Percentiles rank a stretch among this genome's conserved stretches.
Conservation (phyloP, 2,329 filamentous ascomycete genomes). For the Apiospora phragmitis region DNA sequence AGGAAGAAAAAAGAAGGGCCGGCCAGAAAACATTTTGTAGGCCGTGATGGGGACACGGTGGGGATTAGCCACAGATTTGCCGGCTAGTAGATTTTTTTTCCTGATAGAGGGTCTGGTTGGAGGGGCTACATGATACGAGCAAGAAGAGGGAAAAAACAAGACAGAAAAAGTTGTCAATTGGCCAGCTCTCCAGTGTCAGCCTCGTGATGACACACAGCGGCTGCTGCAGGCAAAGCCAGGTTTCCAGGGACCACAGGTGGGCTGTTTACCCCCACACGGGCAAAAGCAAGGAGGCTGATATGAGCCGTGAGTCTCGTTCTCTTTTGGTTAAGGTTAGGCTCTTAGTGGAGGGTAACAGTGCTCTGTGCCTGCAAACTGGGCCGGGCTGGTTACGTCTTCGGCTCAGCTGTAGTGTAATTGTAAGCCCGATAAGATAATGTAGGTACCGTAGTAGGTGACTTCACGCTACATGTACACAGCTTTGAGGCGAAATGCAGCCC, state of each 20-base stretch:
- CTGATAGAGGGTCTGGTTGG: not conserved
- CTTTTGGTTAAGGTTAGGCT: not conserved
- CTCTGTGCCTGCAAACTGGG: not conserved
- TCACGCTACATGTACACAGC: not conserved
- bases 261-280: not conserved
- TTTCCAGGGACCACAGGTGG: constrained; percentile 5
- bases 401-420: not conserved
- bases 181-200: not conserved
- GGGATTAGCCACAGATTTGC: constrained; percentile 2
- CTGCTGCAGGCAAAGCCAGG: not conserved
- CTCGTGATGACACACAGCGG: constrained; percentile 1
- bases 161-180: not conserved
- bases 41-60: not conserved
- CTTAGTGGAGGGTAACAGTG: not conserved
- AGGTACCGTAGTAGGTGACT: not conserved
- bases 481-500: not conserved
- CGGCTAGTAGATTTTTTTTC: not conserved
- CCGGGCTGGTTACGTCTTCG: not conserved
- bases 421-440: not conserved
- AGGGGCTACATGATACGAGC: not conserved
- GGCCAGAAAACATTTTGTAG: constrained; percentile 19
- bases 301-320: not conserved
- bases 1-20: constrained; percentile 26
- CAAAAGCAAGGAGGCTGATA: constrained; percentile 2
- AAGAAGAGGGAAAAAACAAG: not conserved